Evolutionary conservation across 192 early-diverging fungal species (phyloP).

Genomic region (Phlyctochytrium arcticum): DNA sequence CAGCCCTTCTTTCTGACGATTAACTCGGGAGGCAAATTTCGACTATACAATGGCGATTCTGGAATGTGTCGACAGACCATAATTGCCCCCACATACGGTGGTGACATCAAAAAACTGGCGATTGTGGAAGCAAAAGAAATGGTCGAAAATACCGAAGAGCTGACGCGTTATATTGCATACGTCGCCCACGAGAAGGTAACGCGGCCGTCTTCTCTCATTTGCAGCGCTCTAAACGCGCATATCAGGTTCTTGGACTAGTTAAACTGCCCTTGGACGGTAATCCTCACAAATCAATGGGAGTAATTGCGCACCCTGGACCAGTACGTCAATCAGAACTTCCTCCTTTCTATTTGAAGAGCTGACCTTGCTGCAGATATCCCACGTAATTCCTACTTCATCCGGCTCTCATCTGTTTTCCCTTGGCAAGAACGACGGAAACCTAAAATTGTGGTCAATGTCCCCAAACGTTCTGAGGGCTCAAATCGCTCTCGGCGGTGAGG

Average conservation of each 20-base stretch:
- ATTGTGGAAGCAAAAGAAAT: slow-evolving; percentile 5
- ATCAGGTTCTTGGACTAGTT: slow-evolving; percentile 43
- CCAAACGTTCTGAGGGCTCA: slow-evolving; percentile 35
- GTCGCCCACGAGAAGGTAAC: slow-evolving; percentile 39
- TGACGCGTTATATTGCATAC: slow-evolving; percentile 38
- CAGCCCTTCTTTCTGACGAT: slow-evolving; percentile 43
- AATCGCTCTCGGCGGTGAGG: slow-evolving; percentile 35
- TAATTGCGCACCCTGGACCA: slow-evolving; percentile 53
- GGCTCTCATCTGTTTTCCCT: slow-evolving; percentile 39
- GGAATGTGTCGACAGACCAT: slow-evolving; percentile 50
- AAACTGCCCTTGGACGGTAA: slow-evolving; percentile 62
- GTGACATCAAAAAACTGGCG: slow-evolving; percentile 10
- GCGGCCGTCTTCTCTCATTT: not conserved
- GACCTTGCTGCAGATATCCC: slow-evolving; percentile 42
- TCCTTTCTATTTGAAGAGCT: not conserved
- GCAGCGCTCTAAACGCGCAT: too few species aligned
- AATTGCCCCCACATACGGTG: slow-evolving; percentile 53
- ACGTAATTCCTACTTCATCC: slow-evolving; percentile 35
- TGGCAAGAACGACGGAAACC: slow-evolving; percentile 42
- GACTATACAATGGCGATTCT: slow-evolving; percentile 37
- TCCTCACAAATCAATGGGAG: slow-evolving; percentile 46
- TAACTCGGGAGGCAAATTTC: slow-evolving; percentile 44
- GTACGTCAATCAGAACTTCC: slow-evolving; percentile 19
- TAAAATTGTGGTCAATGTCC: slow-evolving; percentile 53
- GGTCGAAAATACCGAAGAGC: slow-evolving; percentile 9